Evolutionary conservation across 2,329 filamentous ascomycete genomes (phyloP), one percentile per base, ranked within the genome.

Genomic region (Geosmithia putterillii): DNA sequence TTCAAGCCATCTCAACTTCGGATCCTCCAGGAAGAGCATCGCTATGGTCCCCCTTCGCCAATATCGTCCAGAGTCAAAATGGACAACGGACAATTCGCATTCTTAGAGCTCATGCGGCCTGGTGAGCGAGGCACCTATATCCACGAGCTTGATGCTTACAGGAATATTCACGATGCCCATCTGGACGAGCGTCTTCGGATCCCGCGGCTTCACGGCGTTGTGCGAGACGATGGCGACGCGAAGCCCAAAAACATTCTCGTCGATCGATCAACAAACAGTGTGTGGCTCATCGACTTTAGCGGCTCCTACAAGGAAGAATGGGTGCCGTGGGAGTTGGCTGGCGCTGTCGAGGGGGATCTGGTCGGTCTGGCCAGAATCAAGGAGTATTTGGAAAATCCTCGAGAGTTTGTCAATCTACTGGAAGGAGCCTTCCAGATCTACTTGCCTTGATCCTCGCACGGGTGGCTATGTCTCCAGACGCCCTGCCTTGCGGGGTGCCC

Each of bases 241-340:
- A 54, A 54, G 43, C 38, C 48, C 21, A 45, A 49, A n/a, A 55
- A 54, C 45, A 48, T 54, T 22, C 48, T 55, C 41, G 44, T 55
- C 40, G 42, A 49, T 38, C 37, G 21, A 20, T 42, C 47, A 12
- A 49, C 40, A 15, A 44, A 53, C 44, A 43, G 52, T 44, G 42
- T 40, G 18, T 53, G 44, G 42, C 23, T 55, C 32, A 38, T 53
- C 44, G 44, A 43, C 28, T 45, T 42, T 38, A 41, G 41, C 14
- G 37, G 41, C 20, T 22, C 20, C 20, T 45, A 45, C 41, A 45
- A 43, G 9, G 40, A 43, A 15, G 45, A 43, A 23, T 47, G 43
- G 45, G 43, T 45, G 25, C 38, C 38, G 7, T 37, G 38, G 25
- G 43, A 43, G n/a, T 35, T 45, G 39, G 34, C 43, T 22, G 45